phyloP scores from a whole-genome alignment of 495 filamentous ascomycete species.

The Chaetomium fimeti region DNA sequence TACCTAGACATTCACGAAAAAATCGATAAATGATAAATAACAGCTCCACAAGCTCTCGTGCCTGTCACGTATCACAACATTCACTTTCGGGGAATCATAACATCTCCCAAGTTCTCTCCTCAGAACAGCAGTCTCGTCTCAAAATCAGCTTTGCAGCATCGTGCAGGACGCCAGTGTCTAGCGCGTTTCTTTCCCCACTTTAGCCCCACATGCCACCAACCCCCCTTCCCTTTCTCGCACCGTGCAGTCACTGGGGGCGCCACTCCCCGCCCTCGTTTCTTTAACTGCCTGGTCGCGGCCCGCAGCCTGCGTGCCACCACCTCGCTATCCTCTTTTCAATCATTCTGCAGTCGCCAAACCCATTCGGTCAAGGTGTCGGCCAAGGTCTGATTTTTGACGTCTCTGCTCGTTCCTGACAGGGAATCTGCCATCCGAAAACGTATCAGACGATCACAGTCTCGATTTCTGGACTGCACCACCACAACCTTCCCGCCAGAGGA shows the following conservation, averaged over 20 bases:
- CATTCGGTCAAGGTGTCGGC: conserved; percentile 47
- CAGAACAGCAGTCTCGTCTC: background rate
- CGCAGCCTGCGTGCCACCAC: conserved; percentile 52
- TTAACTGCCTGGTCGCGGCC: conserved; percentile 49
- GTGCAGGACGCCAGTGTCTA: conserved; percentile 29
- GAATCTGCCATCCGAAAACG: conserved; percentile 44
- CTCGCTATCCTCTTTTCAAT: conserved; percentile 61
- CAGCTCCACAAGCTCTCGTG: too few relatives aligned
- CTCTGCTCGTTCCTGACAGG: conserved; percentile 43
- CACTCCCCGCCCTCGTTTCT: conserved; percentile 51
- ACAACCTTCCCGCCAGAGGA: conserved; percentile 2
- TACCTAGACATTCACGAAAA: too few relatives aligned
- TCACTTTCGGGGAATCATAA: background rate
- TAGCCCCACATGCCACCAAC: conserved; percentile 29
- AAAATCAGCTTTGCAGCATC: conserved; percentile 29
- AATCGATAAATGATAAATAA: too few relatives aligned
- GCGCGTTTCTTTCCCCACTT: conserved; percentile 29
- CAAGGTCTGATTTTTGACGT: conserved; percentile 39
- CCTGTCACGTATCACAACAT: too few relatives aligned
- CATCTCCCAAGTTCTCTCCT: background rate
- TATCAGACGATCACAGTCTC: conserved; percentile 34
- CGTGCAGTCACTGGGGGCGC: conserved; percentile 31
- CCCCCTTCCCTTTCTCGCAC: conserved; percentile 32
- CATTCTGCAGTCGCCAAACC: conserved; percentile 59
- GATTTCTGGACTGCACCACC: conserved; percentile 12